Evolutionary conservation across 1,139 yeast species (phyloP), one percentile per base, ranked within the genome.

Genomic region (Taphrina wiesneri): DNA sequence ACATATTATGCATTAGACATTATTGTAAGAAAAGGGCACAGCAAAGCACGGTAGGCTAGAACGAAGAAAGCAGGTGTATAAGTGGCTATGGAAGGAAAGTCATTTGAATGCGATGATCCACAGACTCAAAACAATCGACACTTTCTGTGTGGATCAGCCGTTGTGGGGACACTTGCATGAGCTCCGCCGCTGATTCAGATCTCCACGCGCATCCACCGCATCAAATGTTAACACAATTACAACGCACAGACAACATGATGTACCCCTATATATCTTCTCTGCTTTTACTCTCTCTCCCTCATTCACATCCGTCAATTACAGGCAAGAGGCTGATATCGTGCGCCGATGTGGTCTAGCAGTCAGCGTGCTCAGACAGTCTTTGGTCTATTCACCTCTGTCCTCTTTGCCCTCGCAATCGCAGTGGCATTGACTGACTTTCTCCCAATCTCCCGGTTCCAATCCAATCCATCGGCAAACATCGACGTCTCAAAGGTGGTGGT

Each of bases 401-500:
- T 63, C 30, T 43, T 63, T n/a, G 49, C 45, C 4, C 59, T 63
- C 17, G 51, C 46, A 11, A 34, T 28, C 32, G 39, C 60, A 13
- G 39, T 63, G 25, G 66, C 66, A 11, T 60, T 49, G 9, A 51
- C 61, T 9, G 45, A 45, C 45, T 53, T n/a, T 19, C 54, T 45
- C 17, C 66, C 39, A 7, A 19, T 45, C 34, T 13, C 34, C 13
- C 28, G 19, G 15, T 52, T 41, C 34, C 49, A 17, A 19, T 43
- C 70, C 17, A 13, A 19, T 23, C 51, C 67, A 13, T 3, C 52
- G 9, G 53, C 52, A 17, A 25, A 11, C 26, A 15, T 41, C 7
- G 56, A 63, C 49, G 49, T 66, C n/a, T 30, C 70, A 66, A 74
- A 66, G 68, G 71, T 19, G 70, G 81, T 60, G 49, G 64, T 60